These are phyloP conservation scores for Cryptosporidium meleagridis DNA, from an alignment of 169 alveolate genomes.

Conservation along the genomic window DNA sequence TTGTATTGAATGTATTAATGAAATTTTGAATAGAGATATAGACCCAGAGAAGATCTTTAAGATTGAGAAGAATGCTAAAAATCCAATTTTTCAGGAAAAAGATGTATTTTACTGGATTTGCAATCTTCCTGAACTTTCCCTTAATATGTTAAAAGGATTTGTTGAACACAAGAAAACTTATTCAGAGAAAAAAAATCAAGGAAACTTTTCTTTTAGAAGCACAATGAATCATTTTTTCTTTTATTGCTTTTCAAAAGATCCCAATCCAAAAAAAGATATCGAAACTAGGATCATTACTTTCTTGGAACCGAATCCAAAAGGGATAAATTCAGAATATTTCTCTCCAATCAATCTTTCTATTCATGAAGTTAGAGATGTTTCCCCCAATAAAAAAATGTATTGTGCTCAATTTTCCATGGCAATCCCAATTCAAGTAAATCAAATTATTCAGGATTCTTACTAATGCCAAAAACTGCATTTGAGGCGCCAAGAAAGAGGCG, in stretches of 20 bases:
- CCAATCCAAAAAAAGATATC: constrained; percentile 78
- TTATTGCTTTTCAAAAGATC: constrained; percentile 84
- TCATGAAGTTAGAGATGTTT: constrained; percentile 84
- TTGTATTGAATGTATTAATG: constrained; percentile 81
- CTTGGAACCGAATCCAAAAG: constrained; percentile 76
- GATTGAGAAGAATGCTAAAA: constrained; percentile 1
- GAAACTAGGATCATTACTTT: constrained; percentile 80
- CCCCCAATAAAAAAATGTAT: constrained; percentile 82
- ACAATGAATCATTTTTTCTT: constrained; percentile 77
- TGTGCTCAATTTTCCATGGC: constrained; percentile 82
- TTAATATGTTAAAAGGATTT: constrained; percentile 82
- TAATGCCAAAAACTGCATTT: neutral
- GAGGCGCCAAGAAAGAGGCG: neutral
- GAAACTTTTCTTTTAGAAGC: constrained; percentile 75
- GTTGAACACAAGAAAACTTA: constrained; percentile 79
- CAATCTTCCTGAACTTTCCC: constrained; percentile 62
- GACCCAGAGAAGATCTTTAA: constrained; percentile 46
- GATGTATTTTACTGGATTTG: constrained; percentile 53
- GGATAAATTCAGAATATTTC: constrained; percentile 23
- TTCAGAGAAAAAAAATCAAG: constrained; percentile 55
- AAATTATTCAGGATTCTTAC: neutral
- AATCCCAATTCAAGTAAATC: constrained; percentile 5
- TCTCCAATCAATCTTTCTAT: constrained; percentile 25
- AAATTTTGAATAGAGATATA: constrained; percentile 29
- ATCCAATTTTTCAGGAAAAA: neutral